Evolutionary conservation across 495 filamentous ascomycete genomes (phyloP).

Genomic region (Penicillium bovifimosum): DNA sequence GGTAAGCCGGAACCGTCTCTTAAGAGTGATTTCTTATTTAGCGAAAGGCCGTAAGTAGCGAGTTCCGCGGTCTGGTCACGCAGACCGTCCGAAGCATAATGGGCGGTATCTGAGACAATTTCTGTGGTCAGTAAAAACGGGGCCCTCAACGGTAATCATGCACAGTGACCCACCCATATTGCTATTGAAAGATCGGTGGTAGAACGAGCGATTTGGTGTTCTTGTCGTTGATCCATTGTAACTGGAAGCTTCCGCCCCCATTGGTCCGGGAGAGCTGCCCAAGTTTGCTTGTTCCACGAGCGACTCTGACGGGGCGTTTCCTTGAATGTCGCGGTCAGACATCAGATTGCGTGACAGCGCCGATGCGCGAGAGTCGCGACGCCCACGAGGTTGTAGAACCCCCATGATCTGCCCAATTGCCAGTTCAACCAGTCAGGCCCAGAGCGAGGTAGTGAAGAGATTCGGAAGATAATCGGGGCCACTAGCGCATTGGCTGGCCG

Average conservation of each 20-base stretch:
- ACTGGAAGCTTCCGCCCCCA: slow-evolving; percentile 33
- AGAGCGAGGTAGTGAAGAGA: not conserved
- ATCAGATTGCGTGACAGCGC: slow-evolving; percentile 23
- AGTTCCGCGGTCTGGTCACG: slow-evolving; percentile 89
- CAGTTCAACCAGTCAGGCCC: not conserved
- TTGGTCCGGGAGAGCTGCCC: slow-evolving; percentile 28
- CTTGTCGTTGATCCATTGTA: slow-evolving; percentile 45
- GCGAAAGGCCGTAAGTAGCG: slow-evolving; percentile 74
- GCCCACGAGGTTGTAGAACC: slow-evolving; percentile 33
- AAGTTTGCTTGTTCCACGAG: slow-evolving; percentile 32
- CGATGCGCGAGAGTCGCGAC: slow-evolving; percentile 34
- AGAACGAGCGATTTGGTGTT: slow-evolving; percentile 72
- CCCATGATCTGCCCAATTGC: slow-evolving; percentile 28
- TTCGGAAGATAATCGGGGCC: slow-evolving; percentile 15
- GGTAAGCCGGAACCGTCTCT: slow-evolving; percentile 31
- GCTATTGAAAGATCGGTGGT: slow-evolving; percentile 66
- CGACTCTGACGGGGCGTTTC: slow-evolving; percentile 15
- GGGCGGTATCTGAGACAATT: slow-evolving; percentile 54
- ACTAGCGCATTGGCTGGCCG: slow-evolving; percentile 21
- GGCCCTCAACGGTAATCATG: not conserved
- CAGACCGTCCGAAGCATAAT: slow-evolving; percentile 68
- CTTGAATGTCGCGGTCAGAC: slow-evolving; percentile 18
- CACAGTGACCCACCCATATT: slow-evolving; percentile 48
- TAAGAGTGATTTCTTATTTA: slow-evolving; percentile 29
- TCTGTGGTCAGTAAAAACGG: slow-evolving; percentile 26